Conservation (phyloP, 805 yeast species). For the Metschnikowia kofuensis region DNA sequence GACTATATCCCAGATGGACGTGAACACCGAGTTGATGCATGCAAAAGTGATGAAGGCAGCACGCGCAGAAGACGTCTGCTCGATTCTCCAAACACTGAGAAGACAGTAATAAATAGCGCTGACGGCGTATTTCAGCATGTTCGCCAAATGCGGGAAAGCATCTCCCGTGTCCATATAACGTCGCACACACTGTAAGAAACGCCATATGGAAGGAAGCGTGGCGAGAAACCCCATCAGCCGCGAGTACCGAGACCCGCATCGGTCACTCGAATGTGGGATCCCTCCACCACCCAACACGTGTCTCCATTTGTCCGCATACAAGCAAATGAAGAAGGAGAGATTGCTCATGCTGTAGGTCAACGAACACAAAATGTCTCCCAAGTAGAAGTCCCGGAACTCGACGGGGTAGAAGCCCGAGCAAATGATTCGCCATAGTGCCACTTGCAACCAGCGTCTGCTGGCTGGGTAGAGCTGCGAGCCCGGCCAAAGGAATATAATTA, state of each 20-base stretch:
- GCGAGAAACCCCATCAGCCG: slow-evolving; percentile 78
- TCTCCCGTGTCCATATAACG: slow-evolving; percentile 93
- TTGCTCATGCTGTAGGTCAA: slow-evolving; percentile 87
- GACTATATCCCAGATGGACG: slow-evolving; percentile 82
- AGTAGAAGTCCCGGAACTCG: slow-evolving; percentile 88
- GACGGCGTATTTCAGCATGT: slow-evolving; percentile 71
- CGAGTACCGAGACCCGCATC: slow-evolving; percentile 78
- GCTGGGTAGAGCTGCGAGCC: slow-evolving; percentile 50
- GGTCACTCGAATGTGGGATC: slow-evolving; percentile 19
- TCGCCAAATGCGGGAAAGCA: slow-evolving; percentile 94
- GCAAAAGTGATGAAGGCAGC: slow-evolving; percentile 74
- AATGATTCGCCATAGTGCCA: slow-evolving; percentile 67
- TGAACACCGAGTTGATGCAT: slow-evolving; percentile 61
- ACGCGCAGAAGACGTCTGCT: slow-evolving; percentile 38
- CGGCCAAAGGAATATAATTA: slow-evolving; percentile 58
- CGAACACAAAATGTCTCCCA: slow-evolving; percentile 90
- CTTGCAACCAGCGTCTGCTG: slow-evolving; percentile 76
- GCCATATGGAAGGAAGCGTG: slow-evolving; percentile 84
- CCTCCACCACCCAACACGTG: slow-evolving; percentile 43
- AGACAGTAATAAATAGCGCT: slow-evolving; percentile 67
- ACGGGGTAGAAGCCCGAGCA: slow-evolving; percentile 90
- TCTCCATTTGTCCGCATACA: slow-evolving; percentile 71
- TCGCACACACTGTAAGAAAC: slow-evolving; percentile 84
- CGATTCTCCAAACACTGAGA: slow-evolving; percentile 76
- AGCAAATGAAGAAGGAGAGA: slow-evolving; percentile 79